Evolutionary conservation across 148 eudicot species (phyloP).

Genomic region (Cornus kousa): DNA sequence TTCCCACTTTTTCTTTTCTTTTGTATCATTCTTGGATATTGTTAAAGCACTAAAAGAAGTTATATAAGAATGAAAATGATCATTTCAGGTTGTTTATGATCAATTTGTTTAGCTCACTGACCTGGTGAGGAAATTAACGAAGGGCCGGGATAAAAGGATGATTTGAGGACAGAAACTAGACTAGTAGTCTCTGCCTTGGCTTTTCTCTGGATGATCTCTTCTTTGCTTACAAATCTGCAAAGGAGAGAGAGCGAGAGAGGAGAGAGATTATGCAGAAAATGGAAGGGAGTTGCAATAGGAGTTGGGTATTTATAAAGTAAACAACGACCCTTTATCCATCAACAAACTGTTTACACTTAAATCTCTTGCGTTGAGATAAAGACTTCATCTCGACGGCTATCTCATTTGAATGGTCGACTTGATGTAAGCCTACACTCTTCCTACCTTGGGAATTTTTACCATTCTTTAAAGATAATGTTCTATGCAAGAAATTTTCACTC

Average conservation of each 20-base stretch:
- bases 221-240: constrained; percentile 21
- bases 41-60: constrained; percentile 7
- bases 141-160: not conserved
- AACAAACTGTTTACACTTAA: constrained; percentile 8
- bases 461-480: too few relatives aligned
- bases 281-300: constrained; percentile 38
- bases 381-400: too few relatives aligned
- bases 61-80: constrained; percentile 2
- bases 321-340: constrained; percentile 30
- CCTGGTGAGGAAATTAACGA: constrained; percentile 17
- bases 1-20: not conserved
- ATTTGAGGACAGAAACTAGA: constrained; percentile 16
- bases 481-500: too few relatives aligned
- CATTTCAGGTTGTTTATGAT: not conserved
- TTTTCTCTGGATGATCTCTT: constrained; percentile 20
- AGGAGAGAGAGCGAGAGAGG: constrained; percentile 13
- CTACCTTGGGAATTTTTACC: too few relatives aligned
- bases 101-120: constrained; percentile 6
- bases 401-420: too few relatives aligned
- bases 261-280: constrained; percentile 42
- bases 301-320: constrained; percentile 62
- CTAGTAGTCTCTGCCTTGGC: constrained; percentile 14
- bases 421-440: too few relatives aligned
- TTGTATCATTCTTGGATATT: not conserved
- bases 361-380: too few relatives aligned